A percentile compares a stretch with the other conserved stretches of the same genome.
Evolutionary conservation across 129 eudicot species (phyloP).

Genomic region (sunflower (Helianthus annuus)): HanXRQr2.0-SUNRISE NC_035441.2:184697395-184697894

Average conservation of each 20-base stretch:
- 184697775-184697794: constrained; percentile 97
- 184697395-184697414: constrained; percentile 52
- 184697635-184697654: constrained; percentile 98
- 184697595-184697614: constrained; percentile 93
- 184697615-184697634: constrained; percentile 97
- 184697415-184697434: constrained; percentile 30
- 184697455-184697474: constrained; percentile 68
- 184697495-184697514: constrained; percentile 49
- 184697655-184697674: constrained; percentile 93
- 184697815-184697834: constrained; percentile 79
- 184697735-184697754: constrained; percentile 84
- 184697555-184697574: constrained; percentile 95
- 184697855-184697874: constrained; percentile 80
- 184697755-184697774: constrained; percentile 81
- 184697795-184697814: constrained; percentile 96
- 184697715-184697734: constrained; percentile 77
- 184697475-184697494: constrained; percentile 59
- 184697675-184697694: constrained; percentile 99
- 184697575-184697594: constrained; percentile 94
- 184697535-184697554: constrained; percentile 83
- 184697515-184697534: constrained; percentile 72
- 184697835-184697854: constrained; percentile 87
- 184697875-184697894: constrained; percentile 98
- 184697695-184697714: constrained; percentile 93
- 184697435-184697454: constrained; percentile 44